Conservation (phyloP, 306 rosid genomes). For the Carpinus viminea region DNA sequence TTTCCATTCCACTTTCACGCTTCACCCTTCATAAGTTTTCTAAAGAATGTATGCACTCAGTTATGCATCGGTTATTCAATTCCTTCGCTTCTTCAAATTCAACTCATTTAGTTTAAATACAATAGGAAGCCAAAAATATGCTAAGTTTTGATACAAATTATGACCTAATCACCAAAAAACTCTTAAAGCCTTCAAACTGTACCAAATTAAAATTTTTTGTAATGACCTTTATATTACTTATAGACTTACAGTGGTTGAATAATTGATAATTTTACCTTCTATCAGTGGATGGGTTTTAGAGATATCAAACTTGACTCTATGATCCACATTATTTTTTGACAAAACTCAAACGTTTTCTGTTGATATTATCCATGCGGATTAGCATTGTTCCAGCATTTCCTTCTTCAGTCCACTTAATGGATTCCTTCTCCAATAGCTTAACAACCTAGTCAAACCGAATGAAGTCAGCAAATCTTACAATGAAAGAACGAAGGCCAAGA, state of each 20-base stretch:
- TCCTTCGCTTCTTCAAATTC: not conserved
- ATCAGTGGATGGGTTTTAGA: not conserved
- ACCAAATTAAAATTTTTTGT: not conserved
- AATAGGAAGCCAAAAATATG: not conserved
- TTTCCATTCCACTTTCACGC: not conserved
- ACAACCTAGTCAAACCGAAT: conserved; percentile 41
- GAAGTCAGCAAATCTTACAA: conserved; percentile 3
- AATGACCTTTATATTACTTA: not conserved
- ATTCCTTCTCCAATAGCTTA: conserved; percentile 65
- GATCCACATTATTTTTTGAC: conserved; percentile 28
- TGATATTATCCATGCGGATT: conserved; percentile 52
- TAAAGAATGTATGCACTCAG: too few relatives aligned
- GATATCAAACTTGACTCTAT: conserved; percentile 5
- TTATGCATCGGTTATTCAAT: too few relatives aligned
- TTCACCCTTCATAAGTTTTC: too few relatives aligned
- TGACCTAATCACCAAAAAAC: not conserved
- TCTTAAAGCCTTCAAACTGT: not conserved
- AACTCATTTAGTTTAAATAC: not conserved
- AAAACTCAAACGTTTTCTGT: conserved; percentile 46
- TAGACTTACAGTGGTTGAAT: not conserved
- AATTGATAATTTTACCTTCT: not conserved
- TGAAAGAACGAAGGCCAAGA: conserved; percentile 1
- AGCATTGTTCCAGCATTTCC: conserved; percentile 53
- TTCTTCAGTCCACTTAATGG: conserved; percentile 72
- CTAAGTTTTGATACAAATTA: not conserved